Conservation (phyloP, 2,329 filamentous ascomycete species). For the Cladophialophora exuberans region DNA sequence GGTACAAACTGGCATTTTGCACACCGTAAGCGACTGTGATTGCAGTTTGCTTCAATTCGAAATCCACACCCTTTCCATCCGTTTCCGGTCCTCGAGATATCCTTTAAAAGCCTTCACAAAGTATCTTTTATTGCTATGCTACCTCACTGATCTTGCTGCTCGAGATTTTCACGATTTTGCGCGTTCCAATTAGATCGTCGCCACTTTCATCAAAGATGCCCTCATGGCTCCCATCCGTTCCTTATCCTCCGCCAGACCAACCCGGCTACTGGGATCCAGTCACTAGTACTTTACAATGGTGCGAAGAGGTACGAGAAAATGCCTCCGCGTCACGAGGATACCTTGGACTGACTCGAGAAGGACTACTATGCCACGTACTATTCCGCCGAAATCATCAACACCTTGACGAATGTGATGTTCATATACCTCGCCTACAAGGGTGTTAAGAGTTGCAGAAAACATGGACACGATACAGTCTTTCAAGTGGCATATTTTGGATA, state of each 20-base stretch:
- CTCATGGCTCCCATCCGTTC: constrained; percentile 47
- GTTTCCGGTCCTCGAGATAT: not conserved
- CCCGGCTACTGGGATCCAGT: constrained; percentile 69
- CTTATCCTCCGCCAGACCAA: constrained; percentile 55
- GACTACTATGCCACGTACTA: constrained; percentile 77
- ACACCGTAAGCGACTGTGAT: constrained; percentile 7
- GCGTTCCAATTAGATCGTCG: not conserved
- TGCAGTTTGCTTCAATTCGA: not conserved
- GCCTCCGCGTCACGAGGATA: not conserved
- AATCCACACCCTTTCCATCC: constrained; percentile 8
- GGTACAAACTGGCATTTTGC: constrained; percentile 2
- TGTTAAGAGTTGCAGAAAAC: constrained; percentile 69
- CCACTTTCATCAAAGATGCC: constrained; percentile 34
- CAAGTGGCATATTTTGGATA: constrained; percentile 67
- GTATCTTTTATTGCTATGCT: not conserved
- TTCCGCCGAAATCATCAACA: constrained; percentile 77
- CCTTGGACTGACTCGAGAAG: constrained; percentile 43
- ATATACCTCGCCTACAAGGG: constrained; percentile 77
- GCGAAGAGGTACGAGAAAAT: constrained; percentile 66
- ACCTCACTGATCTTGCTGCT: not conserved
- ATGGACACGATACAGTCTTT: constrained; percentile 78
- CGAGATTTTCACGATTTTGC: not conserved
- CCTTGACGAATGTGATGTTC: constrained; percentile 81
- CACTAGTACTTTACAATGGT: constrained; percentile 77
- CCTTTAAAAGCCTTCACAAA: not conserved